Base-by-base conservation (phyloP, 2,329 filamentous ascomycete species). In the Beauveria medogensis region DNA sequence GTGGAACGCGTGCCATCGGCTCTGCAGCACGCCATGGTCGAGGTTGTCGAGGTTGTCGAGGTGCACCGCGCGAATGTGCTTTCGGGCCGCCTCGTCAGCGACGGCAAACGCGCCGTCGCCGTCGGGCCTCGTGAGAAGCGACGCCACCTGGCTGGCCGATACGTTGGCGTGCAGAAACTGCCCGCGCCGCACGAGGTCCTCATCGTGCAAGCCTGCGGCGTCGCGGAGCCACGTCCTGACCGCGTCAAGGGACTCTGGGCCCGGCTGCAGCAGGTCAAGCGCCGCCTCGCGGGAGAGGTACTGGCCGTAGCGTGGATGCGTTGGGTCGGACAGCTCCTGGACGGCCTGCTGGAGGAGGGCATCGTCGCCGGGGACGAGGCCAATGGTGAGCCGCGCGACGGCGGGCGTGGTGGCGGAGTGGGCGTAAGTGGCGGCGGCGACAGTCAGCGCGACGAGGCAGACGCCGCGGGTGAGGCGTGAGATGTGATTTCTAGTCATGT, bases 241-340 rank as follows among this genome's bases (percentile, higher is more conserved):
- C 0, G 75, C 69, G 6, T 73, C 67, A 1, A 75, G 68, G 0
- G 79, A 73, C 3, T 72, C 68, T 9, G 68, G 65, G 16, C 69
- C 73, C 0, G 81, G 81, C 5, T 72, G 72, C 26, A 83, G 73
- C 64, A 83, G 75, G 10, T 74, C 72, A 59, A 78, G 76, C 59
- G 82, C 77, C 63, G 81, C 77, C 10, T 79, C 72, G 8, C 77
- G 75, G 18, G 73, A 70, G 64, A 82, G 75, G 64, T 82, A 76
- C 48, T 76, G 72, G 20, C 82, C 80, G 62, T 83, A 83, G 20
- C 72, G 74, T 1, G 67, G 60, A 60, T 78, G 73, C 5, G 69
- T 71, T 0, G 81, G 81, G 0, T 80, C 78, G 2, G 80, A 81
- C 64, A 83, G 76, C 24, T 79, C 73, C 48, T 76, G 64, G 12